A percentile compares a stretch with the other conserved stretches of the same genome.
phyloP scores from a whole-genome alignment of 371 early-diverging fungal species.

The Entomophthora muscae region DNA sequence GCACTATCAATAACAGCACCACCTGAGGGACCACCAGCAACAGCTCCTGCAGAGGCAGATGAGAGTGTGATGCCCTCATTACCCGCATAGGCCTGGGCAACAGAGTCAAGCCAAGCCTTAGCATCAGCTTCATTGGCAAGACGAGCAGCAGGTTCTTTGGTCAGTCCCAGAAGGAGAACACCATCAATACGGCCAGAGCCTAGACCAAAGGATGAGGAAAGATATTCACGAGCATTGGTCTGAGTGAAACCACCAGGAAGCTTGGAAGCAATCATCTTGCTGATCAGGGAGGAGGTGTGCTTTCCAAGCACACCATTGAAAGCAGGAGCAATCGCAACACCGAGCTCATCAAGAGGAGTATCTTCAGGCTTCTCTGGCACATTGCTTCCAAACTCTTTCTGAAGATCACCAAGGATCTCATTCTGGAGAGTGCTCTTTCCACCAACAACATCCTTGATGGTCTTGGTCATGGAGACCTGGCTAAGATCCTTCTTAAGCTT shows the following conservation, averaged over 20 bases:
- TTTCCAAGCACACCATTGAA: constrained; percentile 70
- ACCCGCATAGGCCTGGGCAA: constrained; percentile 60
- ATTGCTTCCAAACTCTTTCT: no score
- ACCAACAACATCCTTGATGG: constrained; percentile 85
- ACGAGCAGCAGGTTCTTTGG: no score
- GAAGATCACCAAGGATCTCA: no score
- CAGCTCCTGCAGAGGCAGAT: constrained; percentile 32
- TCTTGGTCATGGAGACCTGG: constrained; percentile 54
- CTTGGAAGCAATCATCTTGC: constrained; percentile 75
- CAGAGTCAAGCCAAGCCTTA: constrained; percentile 71
- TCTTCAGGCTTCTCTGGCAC: no score
- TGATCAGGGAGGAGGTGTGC: no score
- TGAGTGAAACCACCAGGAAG: constrained; percentile 95
- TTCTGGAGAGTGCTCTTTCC: constrained; percentile 93
- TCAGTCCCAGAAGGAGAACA: no score
- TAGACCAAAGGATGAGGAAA: constrained; percentile 59
- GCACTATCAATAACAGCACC: no score
- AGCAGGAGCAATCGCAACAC: constrained; percentile 37
- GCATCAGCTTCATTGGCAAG: no score
- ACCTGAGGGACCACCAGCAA: constrained; percentile 43
- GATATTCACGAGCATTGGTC: constrained; percentile 60
- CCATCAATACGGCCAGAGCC: constrained; percentile 74
- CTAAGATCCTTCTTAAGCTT: constrained; percentile 72
- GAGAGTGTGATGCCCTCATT: constrained; percentile 57
- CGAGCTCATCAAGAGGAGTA: no score